Conservation (phyloP, 1,284 basidiomycete genomes). For the Ceratobasidium sp. region DNA sequence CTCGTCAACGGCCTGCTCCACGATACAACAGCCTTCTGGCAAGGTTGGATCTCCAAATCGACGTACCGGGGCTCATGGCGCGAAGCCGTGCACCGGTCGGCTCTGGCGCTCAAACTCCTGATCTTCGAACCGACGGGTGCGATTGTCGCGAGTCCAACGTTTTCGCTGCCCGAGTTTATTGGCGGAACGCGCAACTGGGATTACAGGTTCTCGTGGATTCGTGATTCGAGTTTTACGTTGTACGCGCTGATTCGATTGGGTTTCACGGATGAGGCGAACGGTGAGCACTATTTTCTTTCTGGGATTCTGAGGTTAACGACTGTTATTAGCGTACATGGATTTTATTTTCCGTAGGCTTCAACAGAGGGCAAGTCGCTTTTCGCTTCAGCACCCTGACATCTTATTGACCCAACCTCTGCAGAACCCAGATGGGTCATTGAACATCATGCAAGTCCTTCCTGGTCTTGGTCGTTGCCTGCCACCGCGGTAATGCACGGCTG, state of each 20-base stretch:
- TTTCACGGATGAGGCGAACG: conserved; percentile 89
- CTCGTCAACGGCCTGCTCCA: conserved; percentile 20
- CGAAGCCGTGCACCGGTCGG: conserved; percentile 88
- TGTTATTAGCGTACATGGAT: conserved; percentile 79
- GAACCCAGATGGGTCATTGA: conserved; percentile 88
- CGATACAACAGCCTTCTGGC: conserved; percentile 90
- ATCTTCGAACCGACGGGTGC: conserved; percentile 87
- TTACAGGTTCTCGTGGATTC: conserved; percentile 82
- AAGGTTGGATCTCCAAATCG: conserved; percentile 82
- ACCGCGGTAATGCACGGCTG: conserved; percentile 41
- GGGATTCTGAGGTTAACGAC: conserved; percentile 30
- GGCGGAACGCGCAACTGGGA: conserved; percentile 87
- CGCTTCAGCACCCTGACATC: background rate
- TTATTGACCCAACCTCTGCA: conserved; percentile 28
- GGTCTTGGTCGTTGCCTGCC: conserved; percentile 16
- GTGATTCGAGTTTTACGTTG: conserved; percentile 91
- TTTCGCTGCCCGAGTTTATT: conserved; percentile 90
- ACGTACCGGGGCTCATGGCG: conserved; percentile 94
- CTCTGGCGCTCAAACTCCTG: conserved; percentile 86
- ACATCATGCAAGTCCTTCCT: conserved; percentile 76
- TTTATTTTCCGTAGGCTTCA: conserved; percentile 87
- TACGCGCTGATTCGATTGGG: conserved; percentile 92
- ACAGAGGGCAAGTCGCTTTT: conserved; percentile 62
- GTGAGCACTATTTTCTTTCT: conserved; percentile 58
- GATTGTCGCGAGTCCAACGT: conserved; percentile 92